Base-by-base conservation (phyloP, 331 rosid species). In the Pyrus hybrid region DNA sequence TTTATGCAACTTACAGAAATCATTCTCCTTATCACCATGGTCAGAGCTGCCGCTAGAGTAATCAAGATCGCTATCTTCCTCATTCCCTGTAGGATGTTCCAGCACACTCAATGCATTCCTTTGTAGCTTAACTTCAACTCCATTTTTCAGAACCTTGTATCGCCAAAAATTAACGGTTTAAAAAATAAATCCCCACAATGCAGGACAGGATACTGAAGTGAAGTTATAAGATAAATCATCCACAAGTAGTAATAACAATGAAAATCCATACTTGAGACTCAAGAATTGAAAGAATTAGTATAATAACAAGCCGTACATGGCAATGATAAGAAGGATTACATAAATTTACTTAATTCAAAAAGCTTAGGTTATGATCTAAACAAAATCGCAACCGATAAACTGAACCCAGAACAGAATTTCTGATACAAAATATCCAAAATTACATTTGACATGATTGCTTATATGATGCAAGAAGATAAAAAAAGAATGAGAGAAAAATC, bases 101-200 rank as follows among this genome's bases (percentile, higher is more conserved):
- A 87, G 87, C 82, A 89, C 93, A 67, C 93, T 89, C 84, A 87
- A 72, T 7, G 93, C 93, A 62, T 89, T 89, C 80, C 93, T 85
- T 78, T 89, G 93, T 58, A 89, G 88, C 85, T 89, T 89, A 49
- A 89, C 93, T 85, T 89, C 93, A 51, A 80, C 87, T 63, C 93
- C 93, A 72, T 89, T 89, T 85, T 89, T 89, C 76, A 89, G 80
- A 63, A 89, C 91, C 93, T 88, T 67, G 64, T 28, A 69, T 33
- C 62, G 12, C 10, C 4, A 13, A 69, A 83, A 33, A 14, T 63
- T 2, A 30, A 43, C 23, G 43, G 74, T 17, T 29, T 60, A 13
- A 58, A 28, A 33, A 26, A 56, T 7, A 43, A 49, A 26, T 67
- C 37, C 45, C 63, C 51, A 41, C 21, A 58, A 21, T 51, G 41